Base-by-base conservation (phyloP, 2,329 filamentous ascomycete species). In the Calonectria montana region DNA sequence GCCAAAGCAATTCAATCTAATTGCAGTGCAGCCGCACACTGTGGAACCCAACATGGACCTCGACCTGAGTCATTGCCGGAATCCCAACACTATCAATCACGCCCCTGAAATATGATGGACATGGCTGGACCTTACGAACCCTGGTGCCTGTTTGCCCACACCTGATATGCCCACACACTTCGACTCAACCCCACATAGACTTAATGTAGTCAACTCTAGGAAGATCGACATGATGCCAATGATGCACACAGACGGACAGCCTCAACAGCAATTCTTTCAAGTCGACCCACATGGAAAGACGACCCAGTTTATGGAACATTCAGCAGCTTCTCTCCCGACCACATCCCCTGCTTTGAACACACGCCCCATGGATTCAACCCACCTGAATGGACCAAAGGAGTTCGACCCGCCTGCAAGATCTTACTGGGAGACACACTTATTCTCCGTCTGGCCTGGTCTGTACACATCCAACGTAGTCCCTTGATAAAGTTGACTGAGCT, bases 11-110 rank as follows among this genome's bases (percentile, higher is more conserved):
- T 82, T 69, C 73, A 77, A 81, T 81, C 76, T 71, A 73, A 82
- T 82, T 82, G 81, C 80, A 65, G 77, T 81, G 81, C 81, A 78
- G 71, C 78, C 79, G 80, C 81, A 79, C 79, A 79, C 79, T 77
- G 73, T 65, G 69, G 64, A 57, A 39, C 31, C 59, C 43, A 57
- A 62, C 41, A 68, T 66, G 72, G 76, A 75, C 48, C 39, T 18
- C 45, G 27, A 67, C 55, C 48, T 63, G 45, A 50, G 73, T 12
- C 53, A 53, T 35, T 73, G 25, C 59, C 67, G 67, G 67, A 65
- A 59, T n/a, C 59, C n/a, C 59, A 61, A 18, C 25, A 55, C 69
- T 59, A 29, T 47, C 50, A 69, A 55, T 55, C 23, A 37, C 53
- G 31, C 31, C 53, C 53, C 53, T 59, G 53, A 59, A 39, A n/a